A percentile compares a stretch with the other conserved stretches of the same genome.
These are phyloP conservation scores for Backusella liffmaniae DNA, from an alignment of 192 early-diverging fungal species.

Conservation along the genomic window DNA sequence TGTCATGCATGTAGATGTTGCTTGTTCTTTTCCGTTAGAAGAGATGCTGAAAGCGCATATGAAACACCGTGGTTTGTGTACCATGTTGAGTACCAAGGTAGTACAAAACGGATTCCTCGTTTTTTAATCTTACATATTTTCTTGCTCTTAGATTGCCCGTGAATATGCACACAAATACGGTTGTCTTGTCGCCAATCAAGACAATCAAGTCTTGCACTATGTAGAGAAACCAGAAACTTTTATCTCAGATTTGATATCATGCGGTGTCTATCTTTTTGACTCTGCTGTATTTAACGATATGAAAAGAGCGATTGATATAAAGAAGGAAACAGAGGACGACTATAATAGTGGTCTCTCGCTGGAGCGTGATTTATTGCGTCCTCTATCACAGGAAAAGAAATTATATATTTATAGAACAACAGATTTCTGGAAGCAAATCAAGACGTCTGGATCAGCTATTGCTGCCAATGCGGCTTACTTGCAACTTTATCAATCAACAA, in stretches of 20 bases:
- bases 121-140: no score
- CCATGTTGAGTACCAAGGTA: slow-evolving; percentile 88
- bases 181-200: slow-evolving; percentile 83
- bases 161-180: slow-evolving; percentile 85
- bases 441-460: slow-evolving; percentile 87
- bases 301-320: slow-evolving; percentile 70
- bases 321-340: slow-evolving; percentile 43
- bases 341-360: slow-evolving; percentile 42
- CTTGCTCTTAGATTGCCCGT: slow-evolving; percentile 44
- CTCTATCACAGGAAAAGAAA: slow-evolving; percentile 79
- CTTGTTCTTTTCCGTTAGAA: slow-evolving; percentile 90
- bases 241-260: slow-evolving; percentile 91
- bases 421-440: slow-evolving; percentile 97
- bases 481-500: slow-evolving; percentile 66
- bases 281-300: slow-evolving; percentile 86
- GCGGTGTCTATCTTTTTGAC: slow-evolving; percentile 95
- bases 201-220: slow-evolving; percentile 91
- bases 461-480: slow-evolving; percentile 93
- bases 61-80: slow-evolving; percentile 79
- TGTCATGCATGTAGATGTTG: slow-evolving; percentile 96
- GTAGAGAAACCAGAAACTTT: slow-evolving; percentile 98
- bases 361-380: slow-evolving; percentile 93
- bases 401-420: slow-evolving; percentile 86
- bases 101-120: neutral
- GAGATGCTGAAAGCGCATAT: slow-evolving; percentile 85